phyloP scores from a whole-genome alignment of 2,329 filamentous ascomycete species.

The Fusarium concolor region DNA sequence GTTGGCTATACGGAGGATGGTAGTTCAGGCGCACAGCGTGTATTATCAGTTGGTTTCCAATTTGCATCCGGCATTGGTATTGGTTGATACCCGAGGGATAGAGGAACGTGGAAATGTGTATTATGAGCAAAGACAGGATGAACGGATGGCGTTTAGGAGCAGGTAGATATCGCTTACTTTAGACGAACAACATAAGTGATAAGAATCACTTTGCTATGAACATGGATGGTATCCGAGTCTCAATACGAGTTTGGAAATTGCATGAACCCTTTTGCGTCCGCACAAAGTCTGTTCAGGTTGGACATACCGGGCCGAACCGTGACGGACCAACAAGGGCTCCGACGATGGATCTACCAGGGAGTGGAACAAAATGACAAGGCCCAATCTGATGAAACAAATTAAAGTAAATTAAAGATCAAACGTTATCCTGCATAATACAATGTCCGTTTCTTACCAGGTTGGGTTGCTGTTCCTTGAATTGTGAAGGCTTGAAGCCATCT shows the following conservation, averaged over 20 bases:
- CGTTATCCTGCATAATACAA: neutral
- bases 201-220: neutral
- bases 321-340: neutral
- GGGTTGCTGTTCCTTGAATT: neutral
- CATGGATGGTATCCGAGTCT: neutral
- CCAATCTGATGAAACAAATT: neutral
- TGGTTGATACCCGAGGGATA: conserved; percentile 25
- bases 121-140: conserved; percentile 7
- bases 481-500: neutral
- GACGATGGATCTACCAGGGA: conserved; percentile 12
- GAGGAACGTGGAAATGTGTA: conserved; percentile 3
- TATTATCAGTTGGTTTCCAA: neutral
- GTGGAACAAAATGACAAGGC: neutral
- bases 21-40: neutral
- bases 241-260: neutral
- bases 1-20: conserved; percentile 37
- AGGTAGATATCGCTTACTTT: neutral
- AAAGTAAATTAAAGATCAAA: neutral
- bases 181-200: neutral
- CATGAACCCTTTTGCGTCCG: neutral
- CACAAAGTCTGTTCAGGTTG: neutral
- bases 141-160: conserved; percentile 28
- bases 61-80: conserved; percentile 7
- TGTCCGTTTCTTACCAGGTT: neutral
- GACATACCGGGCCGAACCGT: conserved; percentile 13